Evolutionary conservation across 31 red algal species (phyloP).

Genomic region (Odonthalia washingtoniensis): DNA sequence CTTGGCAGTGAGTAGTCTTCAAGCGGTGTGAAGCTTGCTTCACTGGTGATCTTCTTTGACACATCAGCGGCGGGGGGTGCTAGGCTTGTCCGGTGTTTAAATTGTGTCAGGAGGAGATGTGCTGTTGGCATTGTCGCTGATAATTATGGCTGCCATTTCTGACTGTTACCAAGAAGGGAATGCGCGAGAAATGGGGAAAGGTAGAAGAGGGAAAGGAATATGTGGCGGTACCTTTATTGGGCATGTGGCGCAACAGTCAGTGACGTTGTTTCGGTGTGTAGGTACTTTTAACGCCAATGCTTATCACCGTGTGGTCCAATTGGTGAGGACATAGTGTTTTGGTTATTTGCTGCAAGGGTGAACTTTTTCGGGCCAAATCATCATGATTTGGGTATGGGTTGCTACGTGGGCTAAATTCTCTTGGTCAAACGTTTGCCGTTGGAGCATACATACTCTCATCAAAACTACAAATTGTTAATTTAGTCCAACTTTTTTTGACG

Average conservation of each 20-base stretch:
- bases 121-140: no score
- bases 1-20: no score
- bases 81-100: no score
- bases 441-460: no score
- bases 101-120: no score
- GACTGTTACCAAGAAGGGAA: background rate
- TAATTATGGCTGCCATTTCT: no score
- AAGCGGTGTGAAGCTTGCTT: no score
- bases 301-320: slow-evolving; percentile 4
- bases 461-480: background rate
- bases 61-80: no score
- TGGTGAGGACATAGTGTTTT: background rate
- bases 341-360: background rate
- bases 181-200: background rate
- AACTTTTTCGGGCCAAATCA: slow-evolving; percentile 4
- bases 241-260: background rate
- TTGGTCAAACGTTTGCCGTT: no score
- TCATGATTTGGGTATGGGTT: no score
- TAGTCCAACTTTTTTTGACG: background rate
- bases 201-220: background rate
- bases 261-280: background rate
- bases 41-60: no score
- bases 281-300: background rate
- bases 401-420: no score
- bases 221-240: background rate